phyloP scores from a whole-genome alignment of 805 yeast genomes.

The Teunomyces cretensis region DNA sequence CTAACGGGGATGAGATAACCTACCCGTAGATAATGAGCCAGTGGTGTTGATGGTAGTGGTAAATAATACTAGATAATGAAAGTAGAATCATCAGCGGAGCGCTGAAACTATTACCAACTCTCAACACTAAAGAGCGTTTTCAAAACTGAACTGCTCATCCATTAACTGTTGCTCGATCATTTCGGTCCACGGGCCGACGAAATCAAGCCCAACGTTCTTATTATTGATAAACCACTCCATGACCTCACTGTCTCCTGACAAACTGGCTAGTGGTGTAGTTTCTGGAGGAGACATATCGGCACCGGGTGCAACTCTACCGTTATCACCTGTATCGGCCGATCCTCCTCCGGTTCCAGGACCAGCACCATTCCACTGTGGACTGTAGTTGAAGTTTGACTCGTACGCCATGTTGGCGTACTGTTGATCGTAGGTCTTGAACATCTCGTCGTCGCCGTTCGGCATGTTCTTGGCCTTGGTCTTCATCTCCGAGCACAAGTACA shows the following conservation, averaged over 20 bases:
- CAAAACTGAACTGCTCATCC: neutral
- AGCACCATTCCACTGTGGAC: too few species aligned
- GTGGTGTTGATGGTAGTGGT: too few species aligned
- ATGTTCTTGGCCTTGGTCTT: constrained; percentile 42
- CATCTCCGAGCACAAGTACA: constrained; percentile 77
- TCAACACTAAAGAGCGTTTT: too few species aligned
- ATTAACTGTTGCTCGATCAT: constrained; percentile 67
- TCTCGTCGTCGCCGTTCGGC: constrained; percentile 6
- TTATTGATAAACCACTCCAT: constrained; percentile 46
- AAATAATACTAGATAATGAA: too few species aligned
- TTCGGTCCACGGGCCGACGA: constrained; percentile 76
- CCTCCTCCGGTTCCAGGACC: too few species aligned
- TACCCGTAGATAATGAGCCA: too few species aligned
- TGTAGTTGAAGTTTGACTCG: neutral
- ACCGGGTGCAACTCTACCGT: neutral
- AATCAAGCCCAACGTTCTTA: constrained; percentile 40
- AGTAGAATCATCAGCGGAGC: too few species aligned
- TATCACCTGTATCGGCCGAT: too few species aligned
- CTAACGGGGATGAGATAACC: too few species aligned
- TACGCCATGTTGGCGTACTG: neutral
- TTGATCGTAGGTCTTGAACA: neutral
- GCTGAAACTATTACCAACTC: too few species aligned
- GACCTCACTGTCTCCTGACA: constrained; percentile 40
- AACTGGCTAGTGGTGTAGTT: constrained; percentile 11
- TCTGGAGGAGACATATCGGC: neutral